phyloP scores from a whole-genome alignment of 2,329 filamentous ascomycete genomes.

The Colletotrichum plurivorum region DNA sequence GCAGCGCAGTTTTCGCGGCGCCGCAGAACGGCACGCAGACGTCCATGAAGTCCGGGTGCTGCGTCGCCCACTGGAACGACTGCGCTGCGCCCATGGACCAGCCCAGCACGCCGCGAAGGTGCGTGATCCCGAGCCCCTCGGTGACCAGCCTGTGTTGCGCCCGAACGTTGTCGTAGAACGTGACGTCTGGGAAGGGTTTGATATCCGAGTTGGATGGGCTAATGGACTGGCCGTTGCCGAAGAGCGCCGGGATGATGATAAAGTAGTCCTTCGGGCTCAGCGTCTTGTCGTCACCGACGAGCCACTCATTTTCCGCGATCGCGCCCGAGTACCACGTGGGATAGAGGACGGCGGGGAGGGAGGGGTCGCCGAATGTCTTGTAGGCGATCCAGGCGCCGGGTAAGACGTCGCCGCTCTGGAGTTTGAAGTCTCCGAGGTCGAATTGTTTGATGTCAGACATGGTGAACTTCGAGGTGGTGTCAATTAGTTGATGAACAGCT shows the following conservation, averaged over 20 bases:
- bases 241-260: constrained; percentile 64
- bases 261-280: constrained; percentile 70
- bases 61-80: constrained; percentile 65
- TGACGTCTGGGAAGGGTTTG: constrained; percentile 58
- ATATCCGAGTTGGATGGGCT: constrained; percentile 64
- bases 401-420: constrained; percentile 75
- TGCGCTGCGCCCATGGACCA: constrained; percentile 71
- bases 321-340: constrained; percentile 78
- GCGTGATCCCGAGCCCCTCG: constrained; percentile 56
- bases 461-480: background rate
- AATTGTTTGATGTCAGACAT: constrained; percentile 58
- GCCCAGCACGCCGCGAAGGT: constrained; percentile 63
- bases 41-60: constrained; percentile 64
- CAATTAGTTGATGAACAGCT: background rate
- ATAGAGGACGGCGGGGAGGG: constrained; percentile 78
- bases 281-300: constrained; percentile 75
- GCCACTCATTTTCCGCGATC: constrained; percentile 82
- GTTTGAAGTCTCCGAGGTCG: constrained; percentile 74
- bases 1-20: constrained; percentile 63
- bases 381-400: constrained; percentile 79
- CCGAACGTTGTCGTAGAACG: constrained; percentile 66
- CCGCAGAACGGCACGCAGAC: constrained; percentile 64
- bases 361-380: constrained; percentile 78
- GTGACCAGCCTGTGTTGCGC: constrained; percentile 62
- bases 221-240: constrained; percentile 68